phyloP scores from a whole-genome alignment of 2,329 filamentous ascomycete species.

The Remersonia thermophila region DNA sequence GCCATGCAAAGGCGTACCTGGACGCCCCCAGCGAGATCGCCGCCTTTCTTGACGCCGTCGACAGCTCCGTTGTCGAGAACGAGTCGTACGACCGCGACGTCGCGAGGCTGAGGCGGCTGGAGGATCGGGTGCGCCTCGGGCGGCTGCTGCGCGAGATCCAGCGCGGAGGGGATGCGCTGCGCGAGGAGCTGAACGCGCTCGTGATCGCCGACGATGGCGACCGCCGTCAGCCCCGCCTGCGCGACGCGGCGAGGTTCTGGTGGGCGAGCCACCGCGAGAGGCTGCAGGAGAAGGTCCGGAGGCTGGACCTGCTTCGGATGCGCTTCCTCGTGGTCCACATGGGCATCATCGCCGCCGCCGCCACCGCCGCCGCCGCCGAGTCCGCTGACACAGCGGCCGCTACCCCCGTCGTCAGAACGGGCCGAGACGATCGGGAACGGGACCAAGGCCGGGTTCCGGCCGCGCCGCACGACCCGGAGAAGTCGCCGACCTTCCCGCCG shows the following conservation, averaged over 20 bases:
- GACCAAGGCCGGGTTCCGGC: too few species aligned
- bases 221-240: conserved; percentile 32
- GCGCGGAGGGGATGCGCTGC: conserved; percentile 45
- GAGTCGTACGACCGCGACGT: conserved; percentile 52
- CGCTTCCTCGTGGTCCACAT: conserved; percentile 53
- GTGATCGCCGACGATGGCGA: conserved; percentile 32
- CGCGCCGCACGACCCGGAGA: conserved; percentile 21
- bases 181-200: conserved; percentile 44
- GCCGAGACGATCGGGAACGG: too few species aligned
- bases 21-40: conserved; percentile 45
- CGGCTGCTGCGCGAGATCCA: conserved; percentile 50
- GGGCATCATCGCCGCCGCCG: conserved; percentile 38
- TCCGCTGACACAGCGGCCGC: conserved; percentile 23
- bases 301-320: conserved; percentile 50
- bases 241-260: conserved; percentile 37
- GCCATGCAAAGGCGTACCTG: conserved; percentile 43
- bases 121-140: conserved; percentile 49
- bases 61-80: conserved; percentile 51
- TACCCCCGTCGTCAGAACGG: too few species aligned
- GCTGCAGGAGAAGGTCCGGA: conserved; percentile 45
- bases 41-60: conserved; percentile 46
- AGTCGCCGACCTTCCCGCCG: conserved; percentile 11
- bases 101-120: conserved; percentile 42
- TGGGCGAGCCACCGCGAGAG: conserved; percentile 44
- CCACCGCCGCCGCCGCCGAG: conserved; percentile 25